Conservation (phyloP, 2,329 filamentous ascomycete genomes). For the Boeremia lycopersici region DNA sequence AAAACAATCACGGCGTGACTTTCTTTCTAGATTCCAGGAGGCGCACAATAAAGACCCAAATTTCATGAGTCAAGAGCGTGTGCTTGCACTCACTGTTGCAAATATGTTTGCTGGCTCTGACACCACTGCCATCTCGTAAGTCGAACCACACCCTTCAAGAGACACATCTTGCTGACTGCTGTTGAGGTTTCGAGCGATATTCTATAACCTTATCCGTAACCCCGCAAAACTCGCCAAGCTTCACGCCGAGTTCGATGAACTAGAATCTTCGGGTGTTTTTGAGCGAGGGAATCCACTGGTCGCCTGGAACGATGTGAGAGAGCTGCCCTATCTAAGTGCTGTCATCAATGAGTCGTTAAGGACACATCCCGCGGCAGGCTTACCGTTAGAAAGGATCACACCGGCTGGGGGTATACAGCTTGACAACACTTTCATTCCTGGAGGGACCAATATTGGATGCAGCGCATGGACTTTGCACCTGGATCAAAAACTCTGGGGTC, state of each 20-base stretch:
- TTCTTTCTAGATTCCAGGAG: constrained; percentile 20
- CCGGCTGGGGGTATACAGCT: constrained; percentile 42
- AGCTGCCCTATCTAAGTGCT: constrained; percentile 49
- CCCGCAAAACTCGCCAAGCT: constrained; percentile 26
- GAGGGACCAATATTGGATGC: constrained; percentile 21
- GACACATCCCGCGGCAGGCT: constrained; percentile 51
- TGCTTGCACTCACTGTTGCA: constrained; percentile 21
- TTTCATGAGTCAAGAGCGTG: constrained; percentile 19
- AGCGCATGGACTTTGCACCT: constrained; percentile 23
- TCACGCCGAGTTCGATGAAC: constrained; percentile 21
- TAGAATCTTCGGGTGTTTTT: constrained; percentile 11
- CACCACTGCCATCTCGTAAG: constrained; percentile 42
- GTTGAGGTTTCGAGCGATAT: constrained; percentile 38
- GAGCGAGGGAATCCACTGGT: constrained; percentile 1
- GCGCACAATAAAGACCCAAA: constrained; percentile 19
- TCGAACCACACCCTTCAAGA: not conserved
- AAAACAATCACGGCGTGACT: constrained; percentile 6
- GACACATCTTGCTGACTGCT: not conserved
- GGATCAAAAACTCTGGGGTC: constrained; percentile 14
- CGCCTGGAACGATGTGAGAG: constrained; percentile 9
- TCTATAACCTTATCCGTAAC: constrained; percentile 46
- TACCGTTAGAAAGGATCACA: constrained; percentile 47
- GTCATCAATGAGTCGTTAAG: constrained; percentile 54
- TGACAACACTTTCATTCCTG: constrained; percentile 4
- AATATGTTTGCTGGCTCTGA: constrained; percentile 33